A percentile compares a stretch with the other conserved stretches of the same genome.
These are phyloP conservation scores for Hymenotorrendiella dingleyae DNA, from an alignment of 2,329 filamentous ascomycete species.

Conservation along the genomic window DNA sequence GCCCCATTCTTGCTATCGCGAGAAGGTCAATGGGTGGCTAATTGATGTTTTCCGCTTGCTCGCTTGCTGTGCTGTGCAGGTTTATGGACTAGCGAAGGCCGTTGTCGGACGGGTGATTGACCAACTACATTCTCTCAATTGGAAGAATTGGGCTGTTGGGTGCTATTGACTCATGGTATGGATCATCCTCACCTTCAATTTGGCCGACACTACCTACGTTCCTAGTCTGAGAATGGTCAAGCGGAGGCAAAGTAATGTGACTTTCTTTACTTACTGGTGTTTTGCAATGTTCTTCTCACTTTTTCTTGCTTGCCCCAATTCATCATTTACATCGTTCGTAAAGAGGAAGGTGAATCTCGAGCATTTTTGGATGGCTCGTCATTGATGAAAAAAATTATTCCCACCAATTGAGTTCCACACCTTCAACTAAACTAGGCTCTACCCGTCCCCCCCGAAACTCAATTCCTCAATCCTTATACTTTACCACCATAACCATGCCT, in stretches of 20 bases:
- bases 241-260: too few relatives aligned
- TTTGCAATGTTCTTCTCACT: too few relatives aligned
- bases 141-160: not conserved
- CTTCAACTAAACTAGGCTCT: constrained; percentile 10
- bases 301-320: too few relatives aligned
- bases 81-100: not conserved
- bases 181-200: too few relatives aligned
- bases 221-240: too few relatives aligned
- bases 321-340: too few relatives aligned
- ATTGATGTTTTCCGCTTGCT: too few relatives aligned
- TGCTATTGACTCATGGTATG: not conserved
- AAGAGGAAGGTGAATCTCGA: too few relatives aligned
- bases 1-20: constrained; percentile 1
- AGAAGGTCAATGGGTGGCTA: not conserved
- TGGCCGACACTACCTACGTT: too few relatives aligned
- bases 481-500: constrained; percentile 17
- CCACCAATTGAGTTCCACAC: not conserved
- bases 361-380: too few relatives aligned
- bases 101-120: not conserved
- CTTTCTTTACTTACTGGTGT: too few relatives aligned
- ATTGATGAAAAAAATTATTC: constrained; percentile 1
- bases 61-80: too few relatives aligned
- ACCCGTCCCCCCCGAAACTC: constrained; percentile 7
- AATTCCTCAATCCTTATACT: constrained; percentile 7
- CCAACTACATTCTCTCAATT: not conserved